These are phyloP conservation scores for Artemisia annua DNA, from an alignment of 129 eudicot genomes.

Conservation along the genomic window DNA sequence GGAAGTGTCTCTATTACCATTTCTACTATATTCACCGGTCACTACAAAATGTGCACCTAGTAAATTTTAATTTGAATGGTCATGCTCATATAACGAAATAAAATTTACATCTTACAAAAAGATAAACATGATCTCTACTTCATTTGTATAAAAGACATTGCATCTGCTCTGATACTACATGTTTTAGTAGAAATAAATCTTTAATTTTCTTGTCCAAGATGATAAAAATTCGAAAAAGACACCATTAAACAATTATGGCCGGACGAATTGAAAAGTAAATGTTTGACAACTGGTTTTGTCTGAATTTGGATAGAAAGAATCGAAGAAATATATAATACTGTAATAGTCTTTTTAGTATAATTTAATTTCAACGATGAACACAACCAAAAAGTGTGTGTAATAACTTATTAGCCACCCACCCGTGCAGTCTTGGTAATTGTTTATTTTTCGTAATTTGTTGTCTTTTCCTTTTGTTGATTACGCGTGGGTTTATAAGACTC, in stretches of 20 bases:
- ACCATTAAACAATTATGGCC: slow-evolving; percentile 20
- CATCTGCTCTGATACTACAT: no score
- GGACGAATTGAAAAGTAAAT: slow-evolving; percentile 27
- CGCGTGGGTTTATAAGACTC: no score
- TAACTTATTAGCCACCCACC: slow-evolving; percentile 11
- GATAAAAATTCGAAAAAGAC: neutral
- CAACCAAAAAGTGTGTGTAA: neutral
- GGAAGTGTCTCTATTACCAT: no score
- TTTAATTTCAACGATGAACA: slow-evolving; percentile 16
- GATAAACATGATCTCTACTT: no score
- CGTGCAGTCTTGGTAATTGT: slow-evolving; percentile 21
- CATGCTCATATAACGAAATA: no score
- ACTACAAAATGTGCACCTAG: no score
- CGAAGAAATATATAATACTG: slow-evolving; percentile 16
- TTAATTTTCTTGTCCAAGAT: no score
- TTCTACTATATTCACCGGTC: no score
- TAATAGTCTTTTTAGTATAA: neutral
- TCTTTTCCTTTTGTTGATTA: neutral
- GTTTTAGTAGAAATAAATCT: no score
- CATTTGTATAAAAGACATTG: no score
- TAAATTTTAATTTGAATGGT: no score
- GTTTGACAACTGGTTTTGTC: slow-evolving; percentile 20
- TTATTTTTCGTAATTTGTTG: neutral
- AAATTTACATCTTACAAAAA: no score
- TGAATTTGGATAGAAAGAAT: slow-evolving; percentile 23